phyloP scores from a whole-genome alignment of 2,329 filamentous ascomycete species.

The Hypoxylon sp. region DNA sequence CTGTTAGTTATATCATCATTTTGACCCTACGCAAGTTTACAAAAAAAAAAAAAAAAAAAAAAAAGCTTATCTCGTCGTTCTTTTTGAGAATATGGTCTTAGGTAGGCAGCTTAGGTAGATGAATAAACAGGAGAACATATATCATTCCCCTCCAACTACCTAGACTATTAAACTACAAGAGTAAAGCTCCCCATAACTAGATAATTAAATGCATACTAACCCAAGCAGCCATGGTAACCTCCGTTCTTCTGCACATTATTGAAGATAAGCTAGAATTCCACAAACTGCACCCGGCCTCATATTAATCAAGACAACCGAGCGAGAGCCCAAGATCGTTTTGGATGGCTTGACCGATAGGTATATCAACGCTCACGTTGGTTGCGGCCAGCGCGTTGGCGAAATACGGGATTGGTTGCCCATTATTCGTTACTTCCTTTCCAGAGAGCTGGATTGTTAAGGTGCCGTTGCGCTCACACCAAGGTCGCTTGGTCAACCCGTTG shows the following conservation, averaged over 20 bases:
- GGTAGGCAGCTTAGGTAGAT: background rate
- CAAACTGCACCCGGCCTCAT: background rate
- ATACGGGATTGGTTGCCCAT: conserved; percentile 69
- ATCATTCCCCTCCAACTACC: background rate
- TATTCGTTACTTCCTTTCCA: conserved; percentile 67
- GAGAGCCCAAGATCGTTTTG: conserved; percentile 46
- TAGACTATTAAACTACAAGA: background rate
- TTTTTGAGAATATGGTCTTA: background rate
- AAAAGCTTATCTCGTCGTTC: background rate
- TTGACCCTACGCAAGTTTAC: background rate
- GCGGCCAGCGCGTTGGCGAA: conserved; percentile 69
- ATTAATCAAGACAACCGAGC: conserved; percentile 20
- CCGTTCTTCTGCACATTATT: background rate
- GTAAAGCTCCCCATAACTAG: background rate
- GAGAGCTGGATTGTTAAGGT: conserved; percentile 69
- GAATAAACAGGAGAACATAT: background rate
- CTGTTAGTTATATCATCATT: background rate
- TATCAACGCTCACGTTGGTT: conserved; percentile 65
- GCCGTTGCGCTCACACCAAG: conserved; percentile 67
- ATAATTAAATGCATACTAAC: background rate
- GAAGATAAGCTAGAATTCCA: background rate
- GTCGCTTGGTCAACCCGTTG: conserved; percentile 57
- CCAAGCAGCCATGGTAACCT: background rate
- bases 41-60: background rate
- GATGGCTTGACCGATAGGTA: conserved; percentile 66